Percentiles rank a stretch among this genome's conserved stretches.
Conservation (phyloP, 208 protist genomes). For the Trypanosoma rangeli region DNA sequence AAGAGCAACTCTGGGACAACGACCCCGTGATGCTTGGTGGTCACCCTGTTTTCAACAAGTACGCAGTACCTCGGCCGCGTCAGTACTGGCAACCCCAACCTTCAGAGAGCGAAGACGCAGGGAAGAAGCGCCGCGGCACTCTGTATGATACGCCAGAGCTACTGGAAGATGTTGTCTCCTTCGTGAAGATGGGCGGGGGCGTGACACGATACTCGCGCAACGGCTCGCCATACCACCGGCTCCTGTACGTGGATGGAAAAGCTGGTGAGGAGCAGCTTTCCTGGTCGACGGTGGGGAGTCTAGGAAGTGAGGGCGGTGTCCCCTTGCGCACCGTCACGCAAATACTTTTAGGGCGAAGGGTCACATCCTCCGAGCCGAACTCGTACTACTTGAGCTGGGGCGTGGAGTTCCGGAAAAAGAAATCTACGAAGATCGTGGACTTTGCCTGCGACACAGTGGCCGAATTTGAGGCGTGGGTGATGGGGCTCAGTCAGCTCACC, state of each 20-base stretch:
- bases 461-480: slow-evolving; percentile 80
- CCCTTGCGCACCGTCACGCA: slow-evolving; percentile 41
- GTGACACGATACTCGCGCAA: slow-evolving; percentile 42
- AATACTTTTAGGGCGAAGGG: slow-evolving; percentile 58
- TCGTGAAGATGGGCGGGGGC: slow-evolving; percentile 67
- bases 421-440: slow-evolving; percentile 33
- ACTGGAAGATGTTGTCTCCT: slow-evolving; percentile 47
- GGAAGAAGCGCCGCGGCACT: slow-evolving; percentile 11
- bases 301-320: slow-evolving; percentile 36
- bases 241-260: slow-evolving; percentile 54
- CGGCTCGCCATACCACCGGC: slow-evolving; percentile 40
- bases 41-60: neutral
- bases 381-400: slow-evolving; percentile 15
- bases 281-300: slow-evolving; percentile 39
- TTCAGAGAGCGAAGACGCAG: neutral
- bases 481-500: slow-evolving; percentile 52
- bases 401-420: neutral
- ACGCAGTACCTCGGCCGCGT: neutral
- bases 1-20: slow-evolving; percentile 5
- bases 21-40: neutral
- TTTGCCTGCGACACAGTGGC: slow-evolving; percentile 41
- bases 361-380: slow-evolving; percentile 32
- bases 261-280: slow-evolving; percentile 35
- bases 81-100: slow-evolving; percentile 14
- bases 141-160: slow-evolving; percentile 58